Evolutionary conservation across 2,329 filamentous ascomycete genomes (phyloP), one percentile per base, ranked within the genome.

Genomic region (Dothideomycetidae sp.): DNA sequence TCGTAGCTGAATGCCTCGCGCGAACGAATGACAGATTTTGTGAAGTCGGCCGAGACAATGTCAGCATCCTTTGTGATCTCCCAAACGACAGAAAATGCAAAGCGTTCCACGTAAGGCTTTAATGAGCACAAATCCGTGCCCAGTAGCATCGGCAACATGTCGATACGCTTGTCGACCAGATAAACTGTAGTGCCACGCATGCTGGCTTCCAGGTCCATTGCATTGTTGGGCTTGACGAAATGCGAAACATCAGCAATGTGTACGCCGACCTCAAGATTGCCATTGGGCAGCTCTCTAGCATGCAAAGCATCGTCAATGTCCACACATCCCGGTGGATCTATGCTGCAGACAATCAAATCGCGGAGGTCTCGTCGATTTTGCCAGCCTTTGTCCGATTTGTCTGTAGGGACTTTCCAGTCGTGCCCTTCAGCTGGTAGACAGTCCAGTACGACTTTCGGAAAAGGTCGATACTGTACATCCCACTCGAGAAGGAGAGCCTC

Each of bases 171-270:
- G 60, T 98, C 90, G 3, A 98, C 90, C 11, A 98, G 68, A 56
- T 98, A 98, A 17, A 98, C 90, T 0, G 88, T 96, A 3, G 90
- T 96, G 44, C 90, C 90, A 50, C 90, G 79, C 52, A 93, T 75
- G 53, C 84, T 90, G 3, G 90, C 90, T 61, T 98, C 90, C 33
- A 77, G 73, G 55, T 98, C 92, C 90, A 98, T 98, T 37, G 90
- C 80, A 52, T 88, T 98, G 57, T 82, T 85, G 16, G 92, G 86
- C 60, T 90, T 93, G 51, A 98, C 90, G 54, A 98, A 98, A 61
- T 98, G 81, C 7, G 90, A 96, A n/a, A 98, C 90, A 58, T 98
- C 90, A 17, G 90, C 92, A 58, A 98, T 98, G 59, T 98, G 92
- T 11, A 98, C 90, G 45, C 90, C 90, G 7, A 98, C 85, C 58